Conservation (phyloP, 345 rosid species). For the Acer negundo region DNA sequence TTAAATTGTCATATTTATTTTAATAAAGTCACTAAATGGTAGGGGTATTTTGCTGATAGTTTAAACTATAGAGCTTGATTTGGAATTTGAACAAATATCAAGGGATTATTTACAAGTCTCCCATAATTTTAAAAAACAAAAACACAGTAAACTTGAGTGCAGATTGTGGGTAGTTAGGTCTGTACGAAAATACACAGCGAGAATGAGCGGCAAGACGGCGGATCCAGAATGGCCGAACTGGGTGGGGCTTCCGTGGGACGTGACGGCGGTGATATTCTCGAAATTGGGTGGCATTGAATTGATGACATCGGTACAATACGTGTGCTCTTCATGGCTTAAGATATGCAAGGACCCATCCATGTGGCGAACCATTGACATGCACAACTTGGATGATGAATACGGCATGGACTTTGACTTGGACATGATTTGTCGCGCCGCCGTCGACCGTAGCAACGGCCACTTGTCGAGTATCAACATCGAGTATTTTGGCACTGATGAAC, state of each 20-base stretch:
- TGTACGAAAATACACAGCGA: too few species aligned
- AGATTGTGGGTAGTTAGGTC: too few species aligned
- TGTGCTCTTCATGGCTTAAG: conserved; percentile 56
- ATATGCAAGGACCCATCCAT: conserved; percentile 49
- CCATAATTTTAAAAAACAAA: too few species aligned
- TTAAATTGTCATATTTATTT: too few species aligned
- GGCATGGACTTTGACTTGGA: conserved; percentile 11
- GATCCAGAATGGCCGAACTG: conserved; percentile 32
- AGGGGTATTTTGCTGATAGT: too few species aligned
- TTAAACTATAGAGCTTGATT: too few species aligned
- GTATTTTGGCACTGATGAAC: conserved; percentile 37
- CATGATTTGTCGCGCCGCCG: conserved; percentile 43
- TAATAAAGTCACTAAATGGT: too few species aligned
- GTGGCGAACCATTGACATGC: conserved; percentile 54
- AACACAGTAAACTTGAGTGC: too few species aligned
- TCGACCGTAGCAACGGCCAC: conserved; percentile 59
- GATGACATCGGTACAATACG: conserved; percentile 42
- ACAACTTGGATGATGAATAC: background rate
- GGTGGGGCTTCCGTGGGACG: conserved; percentile 53
- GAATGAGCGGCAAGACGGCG: background rate
- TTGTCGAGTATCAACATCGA: conserved; percentile 46
- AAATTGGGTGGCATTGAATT: conserved; percentile 44
- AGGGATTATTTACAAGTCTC: too few species aligned
- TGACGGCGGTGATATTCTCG: conserved; percentile 43
- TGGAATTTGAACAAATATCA: too few species aligned